Conservation (phyloP, 176 grass and related monocot genomes). For the Eleusine indica region DNA sequence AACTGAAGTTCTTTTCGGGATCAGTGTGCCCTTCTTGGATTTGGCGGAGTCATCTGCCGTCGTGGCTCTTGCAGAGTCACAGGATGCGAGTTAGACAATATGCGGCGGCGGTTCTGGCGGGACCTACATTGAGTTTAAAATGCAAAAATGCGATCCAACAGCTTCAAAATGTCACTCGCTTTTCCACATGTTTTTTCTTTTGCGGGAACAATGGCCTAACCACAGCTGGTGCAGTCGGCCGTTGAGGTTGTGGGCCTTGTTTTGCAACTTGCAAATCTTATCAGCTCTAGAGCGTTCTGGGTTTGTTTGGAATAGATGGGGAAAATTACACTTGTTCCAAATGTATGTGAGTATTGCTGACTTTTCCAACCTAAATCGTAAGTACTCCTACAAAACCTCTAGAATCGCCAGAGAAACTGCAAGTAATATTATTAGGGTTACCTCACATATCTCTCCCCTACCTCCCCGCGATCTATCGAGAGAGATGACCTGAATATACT, state of each 20-base stretch:
- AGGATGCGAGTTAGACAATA: neutral
- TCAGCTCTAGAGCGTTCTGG: neutral
- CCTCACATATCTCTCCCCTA: too few relatives aligned
- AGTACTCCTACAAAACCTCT: too few relatives aligned
- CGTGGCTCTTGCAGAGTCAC: neutral
- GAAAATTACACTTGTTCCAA: neutral
- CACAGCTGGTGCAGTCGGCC: neutral
- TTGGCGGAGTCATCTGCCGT: neutral
- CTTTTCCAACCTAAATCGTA: too few relatives aligned
- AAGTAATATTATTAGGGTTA: too few relatives aligned
- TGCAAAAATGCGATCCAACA: neutral
- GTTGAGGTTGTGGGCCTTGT: neutral
- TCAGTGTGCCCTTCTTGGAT: conserved; percentile 15
- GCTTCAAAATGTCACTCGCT: neutral
- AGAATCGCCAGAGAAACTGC: too few relatives aligned
- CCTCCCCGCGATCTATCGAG: too few relatives aligned
- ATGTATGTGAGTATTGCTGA: too few relatives aligned
- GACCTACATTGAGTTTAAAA: neutral
- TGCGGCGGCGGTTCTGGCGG: neutral
- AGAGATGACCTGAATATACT: too few relatives aligned
- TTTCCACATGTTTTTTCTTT: neutral
- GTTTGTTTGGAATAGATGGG: neutral
- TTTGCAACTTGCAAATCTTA: conserved; percentile 11
- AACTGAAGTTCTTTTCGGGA: neutral
- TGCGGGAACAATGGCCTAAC: neutral